Conservation (phyloP, 768 basidiomycete species). For the Chalciporus chontae region DNA sequence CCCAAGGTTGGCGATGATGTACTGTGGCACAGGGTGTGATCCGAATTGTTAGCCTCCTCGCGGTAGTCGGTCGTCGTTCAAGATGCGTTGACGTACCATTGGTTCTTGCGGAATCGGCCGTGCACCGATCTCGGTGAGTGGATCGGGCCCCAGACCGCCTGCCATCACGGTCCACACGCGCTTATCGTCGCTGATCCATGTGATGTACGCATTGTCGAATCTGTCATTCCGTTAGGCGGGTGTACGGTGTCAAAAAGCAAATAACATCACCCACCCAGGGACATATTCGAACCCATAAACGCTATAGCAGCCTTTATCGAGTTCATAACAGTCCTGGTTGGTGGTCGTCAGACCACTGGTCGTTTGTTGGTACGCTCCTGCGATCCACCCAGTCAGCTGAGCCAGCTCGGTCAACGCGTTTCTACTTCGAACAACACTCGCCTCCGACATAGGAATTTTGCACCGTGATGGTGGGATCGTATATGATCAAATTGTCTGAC, state of each 20-base stretch:
- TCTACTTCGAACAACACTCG: conserved; percentile 4
- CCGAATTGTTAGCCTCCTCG: background rate
- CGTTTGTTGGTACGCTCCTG: conserved; percentile 39
- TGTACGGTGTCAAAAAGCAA: background rate
- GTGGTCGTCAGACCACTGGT: conserved; percentile 35
- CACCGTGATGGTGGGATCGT: conserved; percentile 34
- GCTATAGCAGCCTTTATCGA: conserved; percentile 38
- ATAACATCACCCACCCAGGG: conserved; percentile 28
- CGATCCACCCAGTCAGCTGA: conserved; percentile 5
- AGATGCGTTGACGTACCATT: conserved; percentile 41
- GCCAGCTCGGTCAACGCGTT: background rate
- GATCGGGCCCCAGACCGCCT: conserved; percentile 48
- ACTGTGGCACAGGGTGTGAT: conserved; percentile 34
- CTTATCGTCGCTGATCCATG: conserved; percentile 60
- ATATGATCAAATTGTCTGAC: conserved; percentile 32
- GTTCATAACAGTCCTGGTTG: conserved; percentile 45
- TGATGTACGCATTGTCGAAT: conserved; percentile 56
- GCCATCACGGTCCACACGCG: conserved; percentile 55
- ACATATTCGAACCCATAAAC: conserved; percentile 55
- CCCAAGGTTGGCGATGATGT: conserved; percentile 69
- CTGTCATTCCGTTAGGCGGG: conserved; percentile 23
- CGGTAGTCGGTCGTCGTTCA: too few relatives aligned
- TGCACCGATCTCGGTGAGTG: conserved; percentile 46
- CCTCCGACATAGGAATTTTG: conserved; percentile 46
- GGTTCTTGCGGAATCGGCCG: conserved; percentile 70